Evolutionary conservation across 1,284 basidiomycete species (phyloP), one percentile per base, ranked within the genome.

Genomic region (Trametes hirsuta): DNA sequence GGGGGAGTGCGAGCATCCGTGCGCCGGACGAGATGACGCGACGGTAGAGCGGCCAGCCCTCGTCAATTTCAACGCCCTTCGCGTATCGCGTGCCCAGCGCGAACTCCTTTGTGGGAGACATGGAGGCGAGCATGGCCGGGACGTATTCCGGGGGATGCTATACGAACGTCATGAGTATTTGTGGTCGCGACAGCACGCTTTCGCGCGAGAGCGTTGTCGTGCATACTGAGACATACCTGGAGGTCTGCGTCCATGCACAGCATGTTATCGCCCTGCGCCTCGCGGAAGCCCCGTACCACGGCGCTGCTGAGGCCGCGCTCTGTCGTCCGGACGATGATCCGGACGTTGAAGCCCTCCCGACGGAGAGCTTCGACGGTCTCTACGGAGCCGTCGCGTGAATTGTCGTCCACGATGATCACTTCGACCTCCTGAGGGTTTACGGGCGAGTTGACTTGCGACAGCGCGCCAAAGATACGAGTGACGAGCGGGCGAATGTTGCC

Each of bases 351-450:
- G 5, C 78, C 78, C 51, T 75, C 74, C 25, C 66, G 64, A 53
- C 73, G 72, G 21, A 81, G 72, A 45, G 67, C 64, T 42, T 75
- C 72, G 46, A 79, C 76, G 37, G 75, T 74, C 54, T 77, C 75
- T 21, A 73, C 75, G 35, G 80, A 80, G 6, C 78, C 78, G 65
- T 81, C 80, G 45, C 75, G 72, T 44, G 77, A 79, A 69, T 78
- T 75, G 71, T 82, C 80, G 66, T 82, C 80, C 25, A 82, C 79
- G 50, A 82, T 73, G 66, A 82, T 70, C 53, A 82, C 70, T 70
- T 82, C 80, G 61, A 72, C 76, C 53, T 64, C 65, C 5, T 64
- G 54, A 4, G 71, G 63, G 36, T 67, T 66, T 9, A 72, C 69
- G 21, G 72, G 71, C 25, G 72, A 74, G 63, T 71, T 68, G 35